Percentiles rank a stretch among this genome's conserved stretches.
phyloP scores from a whole-genome alignment of 1,284 basidiomycete genomes.

The Limonomyces culmigenus region DNA sequence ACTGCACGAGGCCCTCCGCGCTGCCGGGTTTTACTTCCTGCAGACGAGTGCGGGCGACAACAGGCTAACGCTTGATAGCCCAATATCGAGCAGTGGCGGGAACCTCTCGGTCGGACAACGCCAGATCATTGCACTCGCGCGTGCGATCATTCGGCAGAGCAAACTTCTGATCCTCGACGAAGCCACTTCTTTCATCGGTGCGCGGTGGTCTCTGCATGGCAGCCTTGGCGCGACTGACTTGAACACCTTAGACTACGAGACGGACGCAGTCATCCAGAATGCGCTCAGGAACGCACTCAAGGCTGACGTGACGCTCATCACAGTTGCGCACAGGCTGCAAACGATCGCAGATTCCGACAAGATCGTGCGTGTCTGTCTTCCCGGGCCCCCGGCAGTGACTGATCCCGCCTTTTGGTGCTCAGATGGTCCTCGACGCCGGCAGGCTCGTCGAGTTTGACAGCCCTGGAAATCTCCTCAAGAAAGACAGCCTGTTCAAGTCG shows the following conservation, averaged over 20 bases:
- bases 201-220: too few relatives aligned
- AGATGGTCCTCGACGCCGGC: constrained; percentile 1
- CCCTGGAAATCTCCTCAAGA: neutral
- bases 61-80: constrained; percentile 3
- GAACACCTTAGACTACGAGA: constrained; percentile 30
- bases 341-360: neutral
- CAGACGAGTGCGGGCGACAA: constrained; percentile 13
- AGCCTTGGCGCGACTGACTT: neutral
- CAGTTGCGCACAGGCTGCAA: neutral
- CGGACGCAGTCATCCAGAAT: constrained; percentile 38
- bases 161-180: constrained; percentile 19
- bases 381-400: neutral
- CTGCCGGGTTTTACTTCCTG: constrained; percentile 14
- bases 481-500: neutral
- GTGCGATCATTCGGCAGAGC: constrained; percentile 16
- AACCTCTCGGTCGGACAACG: constrained; percentile 12
- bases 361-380: neutral
- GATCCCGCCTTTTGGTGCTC: neutral
- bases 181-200: constrained; percentile 20
- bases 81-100: constrained; percentile 6
- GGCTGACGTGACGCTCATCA: constrained; percentile 6
- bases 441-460: neutral
- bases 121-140: constrained; percentile 25
- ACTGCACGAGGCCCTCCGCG: constrained; percentile 13
- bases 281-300: constrained; percentile 35